These are phyloP conservation scores for Globisporangium acanthophoron DNA, from an alignment of 352 stramenopile genomes.

Conservation along the genomic window DNA sequence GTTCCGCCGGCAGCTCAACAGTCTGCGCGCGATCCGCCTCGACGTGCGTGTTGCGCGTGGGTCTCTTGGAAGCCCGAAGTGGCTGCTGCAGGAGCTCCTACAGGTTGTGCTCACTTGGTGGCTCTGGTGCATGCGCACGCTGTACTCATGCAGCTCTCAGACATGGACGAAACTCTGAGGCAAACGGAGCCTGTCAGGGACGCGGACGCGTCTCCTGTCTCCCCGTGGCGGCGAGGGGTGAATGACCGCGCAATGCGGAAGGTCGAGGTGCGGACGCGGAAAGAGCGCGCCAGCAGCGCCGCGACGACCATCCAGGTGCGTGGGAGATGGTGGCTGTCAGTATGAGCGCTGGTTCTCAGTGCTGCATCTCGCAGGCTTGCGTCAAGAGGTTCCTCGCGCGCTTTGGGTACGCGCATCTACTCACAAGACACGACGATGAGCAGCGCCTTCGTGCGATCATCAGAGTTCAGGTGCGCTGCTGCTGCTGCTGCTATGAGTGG, in stretches of 20 bases:
- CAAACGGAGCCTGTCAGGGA: background rate
- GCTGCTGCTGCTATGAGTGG: too few relatives aligned
- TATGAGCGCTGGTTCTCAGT: too few relatives aligned
- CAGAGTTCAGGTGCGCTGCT: conserved; percentile 37
- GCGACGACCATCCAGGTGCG: conserved; percentile 41
- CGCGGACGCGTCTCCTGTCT: background rate
- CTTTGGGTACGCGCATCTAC: conserved; percentile 30
- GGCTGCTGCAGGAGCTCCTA: background rate
- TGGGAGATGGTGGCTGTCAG: background rate
- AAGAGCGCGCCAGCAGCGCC: conserved; percentile 34
- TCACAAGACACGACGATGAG: conserved; percentile 40
- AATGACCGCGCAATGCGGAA: conserved; percentile 38
- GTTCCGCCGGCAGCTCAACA: conserved; percentile 32
- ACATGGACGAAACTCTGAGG: conserved; percentile 40
- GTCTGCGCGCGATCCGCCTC: conserved; percentile 24
- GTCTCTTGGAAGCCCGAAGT: background rate
- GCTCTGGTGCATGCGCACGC: too few relatives aligned
- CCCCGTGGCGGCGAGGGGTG: conserved; percentile 48
- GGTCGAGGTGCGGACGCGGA: conserved; percentile 24
- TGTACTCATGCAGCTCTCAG: conserved; percentile 28
- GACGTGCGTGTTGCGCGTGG: conserved; percentile 16
- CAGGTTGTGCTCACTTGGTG: too few relatives aligned
- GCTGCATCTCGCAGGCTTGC: conserved; percentile 17
- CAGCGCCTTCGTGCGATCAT: conserved; percentile 29
- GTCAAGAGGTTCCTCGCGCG: conserved; percentile 48